Conservation (phyloP, 495 filamentous ascomycete species). For the Apodospora peruviana region DNA sequence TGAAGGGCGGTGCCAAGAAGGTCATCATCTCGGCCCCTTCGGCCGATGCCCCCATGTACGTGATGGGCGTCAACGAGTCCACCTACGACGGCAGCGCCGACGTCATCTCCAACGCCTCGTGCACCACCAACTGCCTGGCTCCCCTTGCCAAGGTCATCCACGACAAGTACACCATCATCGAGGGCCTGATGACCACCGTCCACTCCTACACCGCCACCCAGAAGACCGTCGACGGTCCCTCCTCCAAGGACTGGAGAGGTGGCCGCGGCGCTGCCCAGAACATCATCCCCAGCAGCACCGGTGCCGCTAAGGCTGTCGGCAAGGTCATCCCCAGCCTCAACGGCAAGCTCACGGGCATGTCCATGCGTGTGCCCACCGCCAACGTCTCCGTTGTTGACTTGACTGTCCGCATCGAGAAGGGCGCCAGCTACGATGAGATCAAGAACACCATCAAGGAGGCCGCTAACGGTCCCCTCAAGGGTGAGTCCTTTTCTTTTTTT, state of each 20-base stretch:
- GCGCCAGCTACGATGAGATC: conserved; percentile 85
- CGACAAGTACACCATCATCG: conserved; percentile 94
- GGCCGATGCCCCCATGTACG: conserved; percentile 99
- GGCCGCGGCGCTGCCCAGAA: conserved; percentile 97
- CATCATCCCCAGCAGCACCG: conserved; percentile 99
- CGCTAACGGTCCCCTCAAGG: conserved; percentile 77
- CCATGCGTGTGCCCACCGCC: conserved; percentile 96
- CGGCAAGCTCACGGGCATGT: conserved; percentile 99
- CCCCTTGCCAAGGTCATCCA: conserved; percentile 98
- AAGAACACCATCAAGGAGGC: conserved; percentile 88
- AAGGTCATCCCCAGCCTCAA: conserved; percentile 97
- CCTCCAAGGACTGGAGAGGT: conserved; percentile 98
- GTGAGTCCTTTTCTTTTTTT: conserved; percentile 51
- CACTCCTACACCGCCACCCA: conserved; percentile 99
- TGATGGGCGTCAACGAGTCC: conserved; percentile 98
- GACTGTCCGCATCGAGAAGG: conserved; percentile 89
- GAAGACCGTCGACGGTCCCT: conserved; percentile 98
- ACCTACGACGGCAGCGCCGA: conserved; percentile 81
- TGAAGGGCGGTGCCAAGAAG: conserved; percentile 99
- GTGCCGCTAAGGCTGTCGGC: conserved; percentile 99
- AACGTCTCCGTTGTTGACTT: conserved; percentile 99
- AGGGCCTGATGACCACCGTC: conserved; percentile 99
- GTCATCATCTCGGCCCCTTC: conserved; percentile 99
- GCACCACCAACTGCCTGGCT: conserved; percentile 99
- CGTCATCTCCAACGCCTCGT: conserved; percentile 98